Evolutionary conservation across 1,284 basidiomycete species (phyloP), one percentile per base, ranked within the genome.

Genomic region (Moniliella sp.): DNA sequence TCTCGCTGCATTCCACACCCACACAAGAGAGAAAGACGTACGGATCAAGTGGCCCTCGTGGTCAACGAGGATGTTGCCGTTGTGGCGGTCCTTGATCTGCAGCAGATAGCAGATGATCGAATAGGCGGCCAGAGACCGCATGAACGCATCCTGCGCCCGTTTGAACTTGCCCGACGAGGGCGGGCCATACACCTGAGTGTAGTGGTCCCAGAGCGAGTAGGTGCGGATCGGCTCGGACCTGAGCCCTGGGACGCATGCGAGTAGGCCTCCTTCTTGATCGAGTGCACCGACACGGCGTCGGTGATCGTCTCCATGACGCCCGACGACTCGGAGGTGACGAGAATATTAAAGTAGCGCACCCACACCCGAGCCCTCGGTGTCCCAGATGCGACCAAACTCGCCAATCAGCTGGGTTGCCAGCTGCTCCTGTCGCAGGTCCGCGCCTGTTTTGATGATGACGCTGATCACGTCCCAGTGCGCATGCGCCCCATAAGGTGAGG

Each of bases 241-340:
- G 12, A 88, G 65, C 38, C 82, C 69, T n/a, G n/a, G n/a, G n/a
- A n/a, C n/a, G n/a, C n/a, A 37, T 81, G 70, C 2, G 83, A 81
- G 61, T 97, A 97, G 54, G 93, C 84, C 3, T 83, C 78, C 64
- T 97, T 99, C 68, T 97, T 97, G 62, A 99, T 91, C 5, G 88
- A 94, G 61, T 99, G 91, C 48, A 99, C 82, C 9, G 84, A 93
- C 2, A 97, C 81, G 1, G 88, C 80, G 50, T 99, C 91, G 4
- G 81, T 88, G 36, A 61, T 53, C 3, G 56, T 58, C 42, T 58
- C 56, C 45, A 58, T 58, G 33, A 99, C 63, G 7, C 88, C 91
- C 12, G 84, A 91, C 5, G 72, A 74, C 39, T 80, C 81, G 14
- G 83, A 83, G 1, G 86, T 93, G 42, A 94, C 91, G 31, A 94